Evolutionary conservation across 73 alveolate genomes (phyloP), one percentile per base, ranked within the genome.

Genomic region (Effrenium voratum): DNA sequence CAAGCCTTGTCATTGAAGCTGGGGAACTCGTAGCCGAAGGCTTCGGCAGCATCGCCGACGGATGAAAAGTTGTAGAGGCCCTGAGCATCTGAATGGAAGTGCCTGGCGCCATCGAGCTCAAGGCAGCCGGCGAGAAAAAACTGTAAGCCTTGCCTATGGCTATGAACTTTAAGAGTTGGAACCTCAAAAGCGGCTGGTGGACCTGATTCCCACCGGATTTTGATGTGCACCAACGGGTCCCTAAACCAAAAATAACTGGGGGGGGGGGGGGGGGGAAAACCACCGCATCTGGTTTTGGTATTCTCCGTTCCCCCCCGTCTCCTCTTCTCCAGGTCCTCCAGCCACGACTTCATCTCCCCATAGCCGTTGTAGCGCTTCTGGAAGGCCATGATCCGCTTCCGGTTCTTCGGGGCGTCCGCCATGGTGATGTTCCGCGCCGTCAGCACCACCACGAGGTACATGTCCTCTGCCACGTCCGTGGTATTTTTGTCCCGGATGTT

Each of bases 391-490:
- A 82, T 72, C 75, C 92, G 92, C 0, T 22, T 63, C 59, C 88
- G 43, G 75, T 90, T 90, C 66, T 70, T 90, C 38, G 28, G 49
- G 15, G 97, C 88, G 57, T 90, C 97, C 46, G 97, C 97, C 75
- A 90, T 24, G 36, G 97, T 90, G 76, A 90, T 30, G 44, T 90
- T 90, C 57, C 83, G 47, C 36, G 97, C 97, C 10, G 97, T 90
- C n/a, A 90, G 75, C 8, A 90, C 88, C 41, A 90, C 87, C 36
- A 90, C 32, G n/a, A 90, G 79, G 75, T 90, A 90, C 97, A 90
- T 90, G 97, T 90, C 97, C 97, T 72, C 82, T 66, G 97, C 73
- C 47, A 4, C 26, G n/a, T n/a, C n/a, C n/a, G n/a, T n/a, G n/a
- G n/a, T n/a, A n/a, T n/a, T n/a, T n/a, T n/a, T n/a, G n/a, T n/a